A percentile compares a stretch with the other conserved stretches of the same genome.
These are phyloP conservation scores for Chaetomiaceae sp. DNA, from an alignment of 2,329 filamentous ascomycete species.

Conservation along the genomic window DNA sequence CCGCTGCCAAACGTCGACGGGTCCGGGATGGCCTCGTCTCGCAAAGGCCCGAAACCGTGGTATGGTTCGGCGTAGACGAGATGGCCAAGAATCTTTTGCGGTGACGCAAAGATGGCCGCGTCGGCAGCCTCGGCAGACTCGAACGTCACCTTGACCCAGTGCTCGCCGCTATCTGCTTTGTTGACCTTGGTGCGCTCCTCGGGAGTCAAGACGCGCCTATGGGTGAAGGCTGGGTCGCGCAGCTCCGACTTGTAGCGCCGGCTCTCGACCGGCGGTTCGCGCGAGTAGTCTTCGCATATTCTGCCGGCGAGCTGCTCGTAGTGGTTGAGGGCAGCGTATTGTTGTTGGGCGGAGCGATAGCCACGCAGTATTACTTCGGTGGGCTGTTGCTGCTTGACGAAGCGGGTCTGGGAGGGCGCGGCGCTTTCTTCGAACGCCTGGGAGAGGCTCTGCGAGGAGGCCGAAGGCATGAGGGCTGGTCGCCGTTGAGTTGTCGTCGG, in stretches of 20 bases:
- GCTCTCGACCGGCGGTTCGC: slow-evolving; percentile 69
- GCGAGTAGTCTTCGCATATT: slow-evolving; percentile 90
- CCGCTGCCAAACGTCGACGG: slow-evolving; percentile 33
- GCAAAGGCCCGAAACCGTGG: slow-evolving; percentile 56
- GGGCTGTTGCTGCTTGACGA: slow-evolving; percentile 39
- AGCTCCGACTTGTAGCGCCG: slow-evolving; percentile 69
- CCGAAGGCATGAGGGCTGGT: slow-evolving; percentile 13
- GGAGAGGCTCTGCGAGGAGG: slow-evolving; percentile 31
- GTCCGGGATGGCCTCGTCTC: slow-evolving; percentile 60
- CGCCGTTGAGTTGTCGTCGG: slow-evolving; percentile 26
- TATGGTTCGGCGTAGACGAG: slow-evolving; percentile 68
- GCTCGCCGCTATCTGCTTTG: slow-evolving; percentile 73
- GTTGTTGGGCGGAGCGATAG: slow-evolving; percentile 58
- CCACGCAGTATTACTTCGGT: slow-evolving; percentile 82
- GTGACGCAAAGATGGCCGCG: slow-evolving; percentile 63
- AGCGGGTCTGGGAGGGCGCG: slow-evolving; percentile 26
- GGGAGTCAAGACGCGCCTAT: slow-evolving; percentile 58
- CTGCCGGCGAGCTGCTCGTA: slow-evolving; percentile 82
- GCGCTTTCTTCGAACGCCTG: slow-evolving; percentile 34
- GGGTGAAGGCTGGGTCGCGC: slow-evolving; percentile 65
- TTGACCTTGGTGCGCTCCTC: slow-evolving; percentile 77
- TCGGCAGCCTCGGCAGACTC: slow-evolving; percentile 69
- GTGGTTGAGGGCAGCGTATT: slow-evolving; percentile 85
- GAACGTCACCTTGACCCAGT: slow-evolving; percentile 89
- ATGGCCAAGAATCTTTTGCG: slow-evolving; percentile 66